Conservation (phyloP, 176 grass and related monocot genomes). For the Avena atlantica region DNA sequence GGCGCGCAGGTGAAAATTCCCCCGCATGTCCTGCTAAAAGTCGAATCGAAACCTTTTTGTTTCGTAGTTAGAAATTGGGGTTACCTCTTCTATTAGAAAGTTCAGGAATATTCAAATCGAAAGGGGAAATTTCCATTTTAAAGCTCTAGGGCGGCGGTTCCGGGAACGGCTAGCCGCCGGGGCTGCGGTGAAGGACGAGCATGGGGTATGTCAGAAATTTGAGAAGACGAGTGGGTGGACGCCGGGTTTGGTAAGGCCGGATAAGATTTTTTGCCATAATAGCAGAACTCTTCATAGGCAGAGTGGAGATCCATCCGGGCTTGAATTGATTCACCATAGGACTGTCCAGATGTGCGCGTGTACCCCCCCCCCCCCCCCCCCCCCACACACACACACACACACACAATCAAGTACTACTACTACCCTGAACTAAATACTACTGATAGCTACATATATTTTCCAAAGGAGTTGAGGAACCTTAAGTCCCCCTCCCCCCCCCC, state of each 20-base stretch:
- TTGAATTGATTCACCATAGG: neutral
- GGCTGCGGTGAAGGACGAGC: neutral
- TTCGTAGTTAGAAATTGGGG: neutral
- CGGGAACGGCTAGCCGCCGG: neutral
- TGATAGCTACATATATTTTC: neutral
- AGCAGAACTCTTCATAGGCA: neutral
- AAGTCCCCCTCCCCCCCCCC: no score
- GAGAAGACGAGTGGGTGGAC: neutral
- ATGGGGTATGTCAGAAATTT: neutral
- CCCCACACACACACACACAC: no score
- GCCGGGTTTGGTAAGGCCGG: neutral
- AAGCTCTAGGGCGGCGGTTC: neutral
- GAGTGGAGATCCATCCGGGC: neutral
- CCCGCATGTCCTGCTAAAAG: neutral
- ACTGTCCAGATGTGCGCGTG: no score
- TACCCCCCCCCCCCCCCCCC: no score
- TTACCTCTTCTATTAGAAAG: neutral
- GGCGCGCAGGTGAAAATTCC: conserved; percentile 17
- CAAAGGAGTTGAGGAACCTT: neutral
- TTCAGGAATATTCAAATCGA: conserved; percentile 7
- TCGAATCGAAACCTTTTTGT: neutral
- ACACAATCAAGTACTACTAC: neutral
- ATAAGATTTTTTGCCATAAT: neutral
- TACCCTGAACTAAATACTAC: neutral
- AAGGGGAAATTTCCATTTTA: neutral